Conservation (phyloP, 352 stramenopile species). For the Pythium rhizo-oryzae region DNA sequence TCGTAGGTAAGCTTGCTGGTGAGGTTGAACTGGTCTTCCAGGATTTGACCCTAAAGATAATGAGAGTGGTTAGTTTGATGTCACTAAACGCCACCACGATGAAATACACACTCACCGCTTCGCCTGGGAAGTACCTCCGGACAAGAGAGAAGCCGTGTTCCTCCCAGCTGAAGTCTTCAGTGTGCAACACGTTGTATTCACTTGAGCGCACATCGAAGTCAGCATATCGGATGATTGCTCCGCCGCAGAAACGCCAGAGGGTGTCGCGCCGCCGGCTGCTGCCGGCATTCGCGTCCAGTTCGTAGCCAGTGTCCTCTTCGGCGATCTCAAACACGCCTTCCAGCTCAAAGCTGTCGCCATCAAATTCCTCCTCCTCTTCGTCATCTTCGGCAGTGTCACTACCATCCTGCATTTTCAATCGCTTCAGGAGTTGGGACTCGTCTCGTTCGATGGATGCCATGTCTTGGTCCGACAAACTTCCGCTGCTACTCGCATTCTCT, state of each 20-base stretch:
- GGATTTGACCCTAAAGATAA: conserved; percentile 54
- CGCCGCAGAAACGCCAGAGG: conserved; percentile 83
- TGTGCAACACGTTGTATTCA: conserved; percentile 85
- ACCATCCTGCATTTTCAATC: conserved; percentile 45
- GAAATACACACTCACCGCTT: conserved; percentile 33
- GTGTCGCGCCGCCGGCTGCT: conserved; percentile 53
- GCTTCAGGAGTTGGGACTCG: conserved; percentile 68
- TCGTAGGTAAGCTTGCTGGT: conserved; percentile 87
- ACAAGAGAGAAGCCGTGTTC: conserved; percentile 89
- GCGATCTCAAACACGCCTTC: conserved; percentile 50
- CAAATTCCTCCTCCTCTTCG: not conserved
- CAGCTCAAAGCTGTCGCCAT: conserved; percentile 62
- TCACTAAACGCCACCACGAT: no score
- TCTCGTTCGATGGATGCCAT: conserved; percentile 76
- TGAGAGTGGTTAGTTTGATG: no score
- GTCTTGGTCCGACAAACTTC: conserved; percentile 56
- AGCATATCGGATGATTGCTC: conserved; percentile 75
- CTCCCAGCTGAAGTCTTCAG: conserved; percentile 90
- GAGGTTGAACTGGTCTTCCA: conserved; percentile 87
- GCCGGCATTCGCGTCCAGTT: not conserved
- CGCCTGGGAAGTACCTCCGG: conserved; percentile 79
- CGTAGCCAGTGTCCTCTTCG: conserved; percentile 9
- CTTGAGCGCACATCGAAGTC: conserved; percentile 85
- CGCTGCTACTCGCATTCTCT: conserved; percentile 42
- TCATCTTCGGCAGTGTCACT: conserved; percentile 7